Conservation (phyloP, 2,329 filamentous ascomycete genomes). For the Trichothecium sympodiale region DNA sequence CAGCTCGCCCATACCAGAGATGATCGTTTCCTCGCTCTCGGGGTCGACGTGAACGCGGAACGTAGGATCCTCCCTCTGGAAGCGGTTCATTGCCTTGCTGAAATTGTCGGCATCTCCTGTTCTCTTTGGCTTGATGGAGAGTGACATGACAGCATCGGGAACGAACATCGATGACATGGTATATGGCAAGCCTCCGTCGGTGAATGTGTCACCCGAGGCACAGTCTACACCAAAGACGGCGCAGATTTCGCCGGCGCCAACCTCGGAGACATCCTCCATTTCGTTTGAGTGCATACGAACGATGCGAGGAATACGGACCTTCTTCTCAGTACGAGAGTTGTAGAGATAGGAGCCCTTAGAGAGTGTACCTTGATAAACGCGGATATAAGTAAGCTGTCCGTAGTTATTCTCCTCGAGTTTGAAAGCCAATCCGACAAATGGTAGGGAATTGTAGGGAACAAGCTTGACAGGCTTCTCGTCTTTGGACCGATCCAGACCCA, state of each 20-base stretch:
- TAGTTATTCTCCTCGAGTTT: conserved; percentile 99
- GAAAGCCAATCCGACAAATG: conserved; percentile 93
- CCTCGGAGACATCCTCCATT: conserved; percentile 91
- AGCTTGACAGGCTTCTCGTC: conserved; percentile 74
- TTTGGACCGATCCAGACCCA: conserved; percentile 74
- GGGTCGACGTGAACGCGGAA: conserved; percentile 89
- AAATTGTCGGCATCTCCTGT: conserved; percentile 88
- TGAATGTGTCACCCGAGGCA: conserved; percentile 95
- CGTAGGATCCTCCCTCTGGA: conserved; percentile 95
- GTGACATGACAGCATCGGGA: conserved; percentile 92
- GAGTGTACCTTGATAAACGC: conserved; percentile 89
- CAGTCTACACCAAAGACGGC: conserved; percentile 98
- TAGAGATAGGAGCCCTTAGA: conserved; percentile 83
- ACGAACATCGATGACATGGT: conserved; percentile 98
- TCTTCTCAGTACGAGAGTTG: conserved; percentile 91
- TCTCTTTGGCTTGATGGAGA: conserved; percentile 93
- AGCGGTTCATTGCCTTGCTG: conserved; percentile 96
- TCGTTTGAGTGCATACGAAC: conserved; percentile 99
- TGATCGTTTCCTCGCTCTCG: conserved; percentile 93
- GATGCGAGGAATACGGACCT: conserved; percentile 91
- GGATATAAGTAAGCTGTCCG: conserved; percentile 94
- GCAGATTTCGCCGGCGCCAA: conserved; percentile 95
- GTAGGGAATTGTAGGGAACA: conserved; percentile 83
- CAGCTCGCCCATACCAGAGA: conserved; percentile 95
- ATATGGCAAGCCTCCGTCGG: conserved; percentile 83